These are phyloP conservation scores for Pythium guiyangense DNA, from an alignment of 352 stramenopile genomes.

Conservation along the genomic window DNA sequence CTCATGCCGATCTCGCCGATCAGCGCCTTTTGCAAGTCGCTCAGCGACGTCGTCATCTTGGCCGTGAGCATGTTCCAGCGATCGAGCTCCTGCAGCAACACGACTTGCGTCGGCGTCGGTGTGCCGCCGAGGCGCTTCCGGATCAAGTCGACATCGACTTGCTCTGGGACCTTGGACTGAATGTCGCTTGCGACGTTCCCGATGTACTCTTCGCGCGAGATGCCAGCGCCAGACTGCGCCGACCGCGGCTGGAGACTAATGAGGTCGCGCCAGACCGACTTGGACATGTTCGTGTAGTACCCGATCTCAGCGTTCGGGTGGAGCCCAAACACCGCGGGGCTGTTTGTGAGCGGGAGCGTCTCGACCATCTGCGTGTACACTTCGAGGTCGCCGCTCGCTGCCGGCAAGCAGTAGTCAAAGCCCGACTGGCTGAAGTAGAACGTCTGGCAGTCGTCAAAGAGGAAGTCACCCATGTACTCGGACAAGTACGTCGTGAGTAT, in stretches of 20 bases:
- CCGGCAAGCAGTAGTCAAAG: slow-evolving; percentile 90
- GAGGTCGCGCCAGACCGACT: slow-evolving; percentile 91
- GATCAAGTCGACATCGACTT: slow-evolving; percentile 86
- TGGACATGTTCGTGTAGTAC: slow-evolving; percentile 95
- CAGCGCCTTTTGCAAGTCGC: slow-evolving; percentile 90
- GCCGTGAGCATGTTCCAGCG: slow-evolving; percentile 91
- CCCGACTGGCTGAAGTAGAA: slow-evolving; percentile 93
- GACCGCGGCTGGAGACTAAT: slow-evolving; percentile 91
- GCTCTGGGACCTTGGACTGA: slow-evolving; percentile 86
- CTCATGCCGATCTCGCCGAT: slow-evolving; percentile 96
- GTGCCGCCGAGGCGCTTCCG: slow-evolving; percentile 67
- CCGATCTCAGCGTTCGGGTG: slow-evolving; percentile 96
- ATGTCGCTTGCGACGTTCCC: slow-evolving; percentile 88
- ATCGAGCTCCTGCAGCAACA: slow-evolving; percentile 94
- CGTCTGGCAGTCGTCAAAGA: slow-evolving; percentile 92
- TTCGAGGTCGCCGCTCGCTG: slow-evolving; percentile 50
- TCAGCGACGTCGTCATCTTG: slow-evolving; percentile 80
- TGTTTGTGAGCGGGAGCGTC: slow-evolving; percentile 91
- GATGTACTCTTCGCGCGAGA: slow-evolving; percentile 94
- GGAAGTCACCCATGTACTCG: slow-evolving; percentile 96
- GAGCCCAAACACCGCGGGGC: slow-evolving; percentile 93
- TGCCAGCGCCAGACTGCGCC: slow-evolving; percentile 53
- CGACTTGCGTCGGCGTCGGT: slow-evolving; percentile 88
- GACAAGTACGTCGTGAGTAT: slow-evolving; percentile 92
- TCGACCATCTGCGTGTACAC: slow-evolving; percentile 86